Percentiles rank a stretch among this genome's conserved stretches.
phyloP scores from a whole-genome alignment of 371 early-diverging fungal species.

The Mycotypha africana region DNA sequence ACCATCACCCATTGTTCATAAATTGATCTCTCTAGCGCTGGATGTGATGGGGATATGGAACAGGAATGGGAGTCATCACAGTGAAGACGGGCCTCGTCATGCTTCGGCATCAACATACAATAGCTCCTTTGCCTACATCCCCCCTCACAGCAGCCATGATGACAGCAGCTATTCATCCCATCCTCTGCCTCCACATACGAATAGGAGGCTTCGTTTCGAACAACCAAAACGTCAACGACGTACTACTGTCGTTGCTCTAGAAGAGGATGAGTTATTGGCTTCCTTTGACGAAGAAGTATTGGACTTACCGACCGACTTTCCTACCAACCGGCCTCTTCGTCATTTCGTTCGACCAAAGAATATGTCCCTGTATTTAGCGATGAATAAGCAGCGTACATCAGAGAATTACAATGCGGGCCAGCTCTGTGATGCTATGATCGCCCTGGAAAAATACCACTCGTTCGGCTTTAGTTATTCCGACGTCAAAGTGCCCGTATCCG shows the following conservation, averaged over 20 bases:
- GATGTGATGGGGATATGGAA: conserved; percentile 47
- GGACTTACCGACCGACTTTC: conserved; percentile 42
- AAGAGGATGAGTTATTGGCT: conserved; percentile 31
- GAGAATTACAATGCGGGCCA: conserved; percentile 42
- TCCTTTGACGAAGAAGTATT: conserved; percentile 26
- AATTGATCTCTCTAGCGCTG: conserved; percentile 37
- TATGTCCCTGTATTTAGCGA: conserved; percentile 41
- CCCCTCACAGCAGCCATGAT: neutral
- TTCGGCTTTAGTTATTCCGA: conserved; percentile 47
- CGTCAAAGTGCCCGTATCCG: conserved; percentile 31
- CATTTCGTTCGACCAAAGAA: conserved; percentile 44
- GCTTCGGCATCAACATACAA: too few species aligned
- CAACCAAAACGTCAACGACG: neutral
- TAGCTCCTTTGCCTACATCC: neutral
- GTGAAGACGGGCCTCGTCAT: neutral
- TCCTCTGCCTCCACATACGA: too few species aligned
- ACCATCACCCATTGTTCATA: conserved; percentile 36
- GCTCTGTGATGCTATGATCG: conserved; percentile 38
- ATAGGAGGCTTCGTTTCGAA: too few species aligned
- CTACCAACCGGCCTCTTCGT: conserved; percentile 39
- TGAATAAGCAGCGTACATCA: conserved; percentile 38
- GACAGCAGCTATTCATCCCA: neutral
- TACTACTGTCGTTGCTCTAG: conserved; percentile 17
- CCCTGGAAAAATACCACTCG: conserved; percentile 41
- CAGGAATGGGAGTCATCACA: conserved; percentile 17